Conservation (phyloP, 345 rosid species). For the Punica granatum region DNA sequence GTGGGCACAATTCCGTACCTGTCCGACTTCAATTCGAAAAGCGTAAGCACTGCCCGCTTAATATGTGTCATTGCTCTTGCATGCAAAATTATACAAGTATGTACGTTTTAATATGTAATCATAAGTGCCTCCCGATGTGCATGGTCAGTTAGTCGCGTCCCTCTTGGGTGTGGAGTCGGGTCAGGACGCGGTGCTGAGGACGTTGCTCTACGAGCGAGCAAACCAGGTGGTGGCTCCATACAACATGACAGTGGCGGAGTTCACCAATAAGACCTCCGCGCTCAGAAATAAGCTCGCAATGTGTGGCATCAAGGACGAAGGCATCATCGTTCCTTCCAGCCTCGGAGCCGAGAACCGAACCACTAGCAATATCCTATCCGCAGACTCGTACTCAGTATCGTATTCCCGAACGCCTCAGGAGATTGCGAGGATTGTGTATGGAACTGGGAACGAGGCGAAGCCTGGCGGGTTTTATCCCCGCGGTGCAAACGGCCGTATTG, state of each 20-base stretch:
- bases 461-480: slow-evolving; percentile 35
- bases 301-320: slow-evolving; percentile 52
- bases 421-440: slow-evolving; percentile 30
- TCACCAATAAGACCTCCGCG: slow-evolving; percentile 22
- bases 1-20: slow-evolving; percentile 54
- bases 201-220: slow-evolving; percentile 40
- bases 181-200: slow-evolving; percentile 61
- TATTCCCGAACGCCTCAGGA: slow-evolving; percentile 30
- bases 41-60: no score
- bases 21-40: slow-evolving; percentile 22
- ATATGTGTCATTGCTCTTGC: no score
- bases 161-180: slow-evolving; percentile 61
- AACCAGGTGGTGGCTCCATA: slow-evolving; percentile 24
- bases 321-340: slow-evolving; percentile 27
- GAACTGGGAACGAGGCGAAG: slow-evolving; percentile 16
- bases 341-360: slow-evolving; percentile 41
- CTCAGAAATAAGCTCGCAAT: slow-evolving; percentile 29
- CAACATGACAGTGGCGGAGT: slow-evolving; percentile 27
- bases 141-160: slow-evolving; percentile 38
- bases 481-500: slow-evolving; percentile 41
- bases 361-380: slow-evolving; percentile 28
- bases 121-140: no score
- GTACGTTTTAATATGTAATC: no score
- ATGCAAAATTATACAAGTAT: no score
- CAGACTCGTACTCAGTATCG: slow-evolving; percentile 20